Evolutionary conservation across 2,329 filamentous ascomycete species (phyloP).

Genomic region (Sporothrix pseudoabietina): DNA sequence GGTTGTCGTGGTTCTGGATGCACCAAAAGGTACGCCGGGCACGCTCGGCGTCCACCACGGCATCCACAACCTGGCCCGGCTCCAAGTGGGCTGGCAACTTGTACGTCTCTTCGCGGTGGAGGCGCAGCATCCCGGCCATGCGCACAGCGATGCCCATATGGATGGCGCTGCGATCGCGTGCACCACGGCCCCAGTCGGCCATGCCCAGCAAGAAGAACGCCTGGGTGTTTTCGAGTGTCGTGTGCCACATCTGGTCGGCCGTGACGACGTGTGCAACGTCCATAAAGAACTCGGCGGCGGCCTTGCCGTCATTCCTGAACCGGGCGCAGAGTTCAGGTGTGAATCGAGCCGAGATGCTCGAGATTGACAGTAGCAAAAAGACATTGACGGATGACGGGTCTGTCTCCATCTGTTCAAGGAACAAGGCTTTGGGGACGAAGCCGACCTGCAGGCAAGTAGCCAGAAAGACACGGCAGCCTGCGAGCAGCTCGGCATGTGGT

Average conservation of each 20-base stretch:
- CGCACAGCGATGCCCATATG: slow-evolving; percentile 57
- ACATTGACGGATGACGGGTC: slow-evolving; percentile 52
- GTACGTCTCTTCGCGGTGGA: slow-evolving; percentile 60
- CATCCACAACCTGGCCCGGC: slow-evolving; percentile 38
- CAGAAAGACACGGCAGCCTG: slow-evolving; percentile 22
- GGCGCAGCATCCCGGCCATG: slow-evolving; percentile 56
- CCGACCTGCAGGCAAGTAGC: slow-evolving; percentile 24
- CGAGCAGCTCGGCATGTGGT: slow-evolving; percentile 18
- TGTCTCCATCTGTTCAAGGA: slow-evolving; percentile 50
- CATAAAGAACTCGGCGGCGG: slow-evolving; percentile 42
- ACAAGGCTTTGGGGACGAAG: slow-evolving; percentile 47
- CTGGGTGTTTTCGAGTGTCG: slow-evolving; percentile 56
- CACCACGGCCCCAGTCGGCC: slow-evolving; percentile 58
- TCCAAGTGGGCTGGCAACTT: slow-evolving; percentile 36
- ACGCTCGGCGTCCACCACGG: slow-evolving; percentile 55
- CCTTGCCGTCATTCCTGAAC: slow-evolving; percentile 50
- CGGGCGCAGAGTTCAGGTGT: slow-evolving; percentile 50
- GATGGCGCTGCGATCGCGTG: slow-evolving; percentile 46
- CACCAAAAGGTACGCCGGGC: slow-evolving; percentile 59
- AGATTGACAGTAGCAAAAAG: slow-evolving; percentile 57
- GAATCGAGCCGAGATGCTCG: slow-evolving; percentile 59
- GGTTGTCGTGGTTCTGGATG: slow-evolving; percentile 61
- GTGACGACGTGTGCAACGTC: slow-evolving; percentile 38
- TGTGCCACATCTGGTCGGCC: slow-evolving; percentile 51
- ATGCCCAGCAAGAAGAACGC: slow-evolving; percentile 57